These are phyloP conservation scores for Cladorrhinum samala DNA, from an alignment of 495 filamentous ascomycete species.

Conservation along the genomic window DNA sequence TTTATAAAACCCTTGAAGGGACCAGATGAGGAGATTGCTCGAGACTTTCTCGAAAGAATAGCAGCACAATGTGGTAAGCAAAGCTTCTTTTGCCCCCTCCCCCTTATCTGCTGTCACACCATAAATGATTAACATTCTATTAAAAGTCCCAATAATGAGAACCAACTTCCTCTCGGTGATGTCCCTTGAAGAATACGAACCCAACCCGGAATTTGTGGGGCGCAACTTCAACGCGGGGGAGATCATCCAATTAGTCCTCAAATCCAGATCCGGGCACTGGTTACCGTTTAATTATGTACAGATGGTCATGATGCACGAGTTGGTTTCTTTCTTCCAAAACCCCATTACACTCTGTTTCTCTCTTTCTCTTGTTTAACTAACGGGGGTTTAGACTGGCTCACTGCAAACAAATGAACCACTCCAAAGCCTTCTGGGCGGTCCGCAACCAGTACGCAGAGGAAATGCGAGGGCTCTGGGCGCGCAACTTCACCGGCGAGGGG, in stretches of 20 bases:
- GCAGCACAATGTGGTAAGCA: slow-evolving; percentile 67
- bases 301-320: slow-evolving; percentile 82
- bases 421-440: slow-evolving; percentile 64
- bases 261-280: slow-evolving; percentile 58
- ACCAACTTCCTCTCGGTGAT: slow-evolving; percentile 59
- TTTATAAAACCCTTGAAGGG: slow-evolving; percentile 72
- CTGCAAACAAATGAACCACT: slow-evolving; percentile 80
- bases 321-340: no score
- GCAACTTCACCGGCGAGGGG: slow-evolving; percentile 66
- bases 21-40: slow-evolving; percentile 49
- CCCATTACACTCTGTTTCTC: not conserved
- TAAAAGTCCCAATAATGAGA: slow-evolving; percentile 63
- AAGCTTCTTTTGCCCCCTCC: slow-evolving; percentile 4
- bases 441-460: slow-evolving; percentile 59
- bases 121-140: not conserved
- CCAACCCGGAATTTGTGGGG: slow-evolving; percentile 68
- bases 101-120: not conserved
- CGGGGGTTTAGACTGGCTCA: slow-evolving; percentile 52
- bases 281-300: slow-evolving; percentile 69
- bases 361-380: not conserved
- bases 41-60: slow-evolving; percentile 68
- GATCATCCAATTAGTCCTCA: slow-evolving; percentile 71
- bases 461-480: slow-evolving; percentile 57
- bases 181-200: slow-evolving; percentile 69
- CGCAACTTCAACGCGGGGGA: slow-evolving; percentile 85